Percentiles rank a stretch among this genome's conserved stretches.
These are phyloP conservation scores for Dalbergia oliveri DNA, from an alignment of 306 rosid species.

Conservation along the genomic window DNA sequence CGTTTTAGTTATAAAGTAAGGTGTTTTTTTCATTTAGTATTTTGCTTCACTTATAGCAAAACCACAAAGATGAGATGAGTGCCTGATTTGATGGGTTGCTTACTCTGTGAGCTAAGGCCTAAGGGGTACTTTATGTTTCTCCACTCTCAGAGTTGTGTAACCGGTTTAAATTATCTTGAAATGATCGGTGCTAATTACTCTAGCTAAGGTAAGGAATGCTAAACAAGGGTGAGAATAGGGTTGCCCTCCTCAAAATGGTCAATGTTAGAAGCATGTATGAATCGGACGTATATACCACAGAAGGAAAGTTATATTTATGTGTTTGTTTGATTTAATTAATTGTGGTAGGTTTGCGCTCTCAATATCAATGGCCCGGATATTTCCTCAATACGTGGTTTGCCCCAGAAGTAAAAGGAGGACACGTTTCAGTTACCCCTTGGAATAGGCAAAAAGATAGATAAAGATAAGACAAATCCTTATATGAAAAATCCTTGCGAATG, in stretches of 20 bases:
- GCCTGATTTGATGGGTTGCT: neutral
- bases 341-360: neutral
- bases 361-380: neutral
- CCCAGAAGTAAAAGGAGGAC: neutral
- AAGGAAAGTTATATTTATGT: neutral
- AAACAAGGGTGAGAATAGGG: neutral
- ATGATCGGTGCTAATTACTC: neutral
- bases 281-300: too few relatives aligned
- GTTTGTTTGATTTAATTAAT: neutral
- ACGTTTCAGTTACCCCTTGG: slow-evolving; percentile 22
- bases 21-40: too few relatives aligned
- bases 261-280: too few relatives aligned
- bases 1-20: too few relatives aligned
- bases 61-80: neutral
- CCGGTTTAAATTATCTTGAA: neutral
- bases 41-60: neutral
- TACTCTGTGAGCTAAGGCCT: neutral
- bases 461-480: too few relatives aligned
- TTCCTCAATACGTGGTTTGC: neutral
- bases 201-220: neutral
- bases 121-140: neutral
- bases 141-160: neutral
- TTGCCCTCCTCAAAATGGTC: neutral
- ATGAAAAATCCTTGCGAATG: too few relatives aligned
- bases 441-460: slow-evolving; percentile 1